A percentile compares a stretch with the other conserved stretches of the same genome.
Conservation (phyloP, 495 filamentous ascomycete genomes). For the Rhypophila decipiens region DNA sequence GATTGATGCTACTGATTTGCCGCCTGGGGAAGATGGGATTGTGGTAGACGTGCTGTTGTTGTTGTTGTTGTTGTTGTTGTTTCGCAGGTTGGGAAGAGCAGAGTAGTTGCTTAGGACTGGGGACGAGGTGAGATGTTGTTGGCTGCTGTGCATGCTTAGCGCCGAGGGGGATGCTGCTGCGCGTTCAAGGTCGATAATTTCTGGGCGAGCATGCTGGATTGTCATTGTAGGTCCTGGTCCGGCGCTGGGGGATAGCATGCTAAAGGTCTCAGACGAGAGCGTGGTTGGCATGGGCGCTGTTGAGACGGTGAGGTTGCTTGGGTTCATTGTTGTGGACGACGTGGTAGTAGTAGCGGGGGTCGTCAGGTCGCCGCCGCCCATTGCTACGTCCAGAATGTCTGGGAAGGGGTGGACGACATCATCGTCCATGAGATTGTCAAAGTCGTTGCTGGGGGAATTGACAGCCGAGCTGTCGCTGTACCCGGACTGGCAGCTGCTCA, state of each 20-base stretch:
- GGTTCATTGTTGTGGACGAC: constrained; percentile 27
- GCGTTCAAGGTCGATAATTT: constrained; percentile 16
- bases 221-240: too few relatives aligned
- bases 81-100: constrained; percentile 15
- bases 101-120: constrained; percentile 11
- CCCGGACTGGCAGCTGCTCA: constrained; percentile 35
- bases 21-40: constrained; percentile 40
- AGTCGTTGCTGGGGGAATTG: constrained; percentile 39
- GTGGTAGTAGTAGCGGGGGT: constrained; percentile 9
- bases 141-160: not conserved
- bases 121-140: constrained; percentile 6
- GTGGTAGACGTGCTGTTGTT: too few relatives aligned
- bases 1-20: constrained; percentile 33
- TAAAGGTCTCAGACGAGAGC: too few relatives aligned
- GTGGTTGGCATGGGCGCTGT: constrained; percentile 34
- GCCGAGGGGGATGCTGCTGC: constrained; percentile 11
- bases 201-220: constrained; percentile 29
- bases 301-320: constrained; percentile 28
- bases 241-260: constrained; percentile 17
- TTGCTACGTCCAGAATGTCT: constrained; percentile 37
- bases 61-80: constrained; percentile 11
- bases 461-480: constrained; percentile 42
- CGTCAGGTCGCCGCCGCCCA: too few relatives aligned
- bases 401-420: constrained; percentile 33
- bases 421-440: constrained; percentile 35